These are phyloP conservation scores for Umbilicus rupestris DNA, from an alignment of 164 flowering plant genomes.

Conservation along the genomic window DNA sequence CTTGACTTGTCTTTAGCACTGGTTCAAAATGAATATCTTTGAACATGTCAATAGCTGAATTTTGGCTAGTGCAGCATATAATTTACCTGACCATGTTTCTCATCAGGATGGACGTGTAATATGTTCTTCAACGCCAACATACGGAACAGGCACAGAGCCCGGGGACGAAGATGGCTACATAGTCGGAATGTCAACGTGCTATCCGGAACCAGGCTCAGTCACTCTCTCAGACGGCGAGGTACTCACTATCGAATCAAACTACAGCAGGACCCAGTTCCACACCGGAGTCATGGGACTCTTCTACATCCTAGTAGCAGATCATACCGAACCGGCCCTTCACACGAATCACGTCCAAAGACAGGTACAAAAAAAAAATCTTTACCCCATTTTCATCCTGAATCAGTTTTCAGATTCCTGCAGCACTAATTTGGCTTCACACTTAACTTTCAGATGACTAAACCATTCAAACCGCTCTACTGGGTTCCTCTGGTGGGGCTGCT, in stretches of 20 bases:
- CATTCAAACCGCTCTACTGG: not conserved
- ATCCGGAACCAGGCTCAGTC: conserved; percentile 65
- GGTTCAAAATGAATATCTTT: not conserved
- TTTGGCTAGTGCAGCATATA: not conserved
- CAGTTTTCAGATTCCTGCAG: not conserved
- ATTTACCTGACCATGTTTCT: not conserved
- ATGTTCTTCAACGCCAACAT: conserved; percentile 62
- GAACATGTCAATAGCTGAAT: too few species aligned
- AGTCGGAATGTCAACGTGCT: conserved; percentile 86
- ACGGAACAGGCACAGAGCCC: conserved; percentile 60
- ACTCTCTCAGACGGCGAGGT: conserved; percentile 48
- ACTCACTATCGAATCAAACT: conserved; percentile 53
- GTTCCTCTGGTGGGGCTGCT: not conserved
- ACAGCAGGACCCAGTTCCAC: conserved; percentile 37
- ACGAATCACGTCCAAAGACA: conserved; percentile 10
- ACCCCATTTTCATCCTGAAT: not conserved
- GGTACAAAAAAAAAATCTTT: not conserved
- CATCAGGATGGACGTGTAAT: conserved; percentile 60
- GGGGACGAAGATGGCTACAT: conserved; percentile 78
- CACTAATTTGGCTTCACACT: not conserved
- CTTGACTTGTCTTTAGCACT: not conserved
- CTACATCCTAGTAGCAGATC: conserved; percentile 63
- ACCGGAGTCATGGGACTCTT: conserved; percentile 89
- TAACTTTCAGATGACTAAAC: not conserved
- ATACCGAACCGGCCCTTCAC: conserved; percentile 11